Evolutionary conservation across 495 filamentous ascomycete genomes (phyloP).

Genomic region (Hypoxylon rickii): DNA sequence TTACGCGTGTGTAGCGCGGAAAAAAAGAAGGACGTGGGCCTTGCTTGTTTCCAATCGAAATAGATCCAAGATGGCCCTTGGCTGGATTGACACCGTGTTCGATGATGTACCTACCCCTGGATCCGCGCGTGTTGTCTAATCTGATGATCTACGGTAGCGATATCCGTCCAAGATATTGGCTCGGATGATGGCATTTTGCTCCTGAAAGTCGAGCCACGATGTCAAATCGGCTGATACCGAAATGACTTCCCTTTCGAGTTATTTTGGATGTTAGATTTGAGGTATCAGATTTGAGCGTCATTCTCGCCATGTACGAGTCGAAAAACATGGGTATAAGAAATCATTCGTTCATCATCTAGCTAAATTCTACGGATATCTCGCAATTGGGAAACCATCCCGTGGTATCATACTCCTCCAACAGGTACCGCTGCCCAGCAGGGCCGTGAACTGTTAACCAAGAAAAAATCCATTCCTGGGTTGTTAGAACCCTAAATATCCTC

Average conservation of each 20-base stretch:
- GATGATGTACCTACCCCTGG: neutral
- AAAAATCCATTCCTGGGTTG: neutral
- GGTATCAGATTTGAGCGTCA: neutral
- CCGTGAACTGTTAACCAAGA: conserved; percentile 13
- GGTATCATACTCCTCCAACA: conserved; percentile 27
- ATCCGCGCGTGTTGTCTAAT: too few species aligned
- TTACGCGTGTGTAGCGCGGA: neutral
- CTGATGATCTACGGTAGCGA: conserved; percentile 8
- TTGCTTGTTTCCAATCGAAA: conserved; percentile 7
- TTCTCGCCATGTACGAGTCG: neutral
- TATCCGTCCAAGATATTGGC: neutral
- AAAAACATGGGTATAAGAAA: conserved; percentile 7
- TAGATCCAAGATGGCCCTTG: too few species aligned
- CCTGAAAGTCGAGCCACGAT: too few species aligned
- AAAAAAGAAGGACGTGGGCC: neutral
- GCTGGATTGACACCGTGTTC: too few species aligned
- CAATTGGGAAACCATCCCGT: conserved; percentile 32
- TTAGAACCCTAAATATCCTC: neutral
- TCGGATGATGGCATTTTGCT: too few species aligned
- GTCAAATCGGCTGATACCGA: too few species aligned
- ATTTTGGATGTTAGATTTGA: too few species aligned
- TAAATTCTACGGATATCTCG: conserved; percentile 32
- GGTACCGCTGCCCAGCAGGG: conserved; percentile 37
- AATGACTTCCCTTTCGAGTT: too few species aligned
- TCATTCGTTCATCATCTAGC: conserved; percentile 29